Percentiles rank a stretch among this genome's conserved stretches.
Evolutionary conservation across 176 grass and related monocot species (phyloP).

Genomic region (Bolboschoenus planiculmis): DNA sequence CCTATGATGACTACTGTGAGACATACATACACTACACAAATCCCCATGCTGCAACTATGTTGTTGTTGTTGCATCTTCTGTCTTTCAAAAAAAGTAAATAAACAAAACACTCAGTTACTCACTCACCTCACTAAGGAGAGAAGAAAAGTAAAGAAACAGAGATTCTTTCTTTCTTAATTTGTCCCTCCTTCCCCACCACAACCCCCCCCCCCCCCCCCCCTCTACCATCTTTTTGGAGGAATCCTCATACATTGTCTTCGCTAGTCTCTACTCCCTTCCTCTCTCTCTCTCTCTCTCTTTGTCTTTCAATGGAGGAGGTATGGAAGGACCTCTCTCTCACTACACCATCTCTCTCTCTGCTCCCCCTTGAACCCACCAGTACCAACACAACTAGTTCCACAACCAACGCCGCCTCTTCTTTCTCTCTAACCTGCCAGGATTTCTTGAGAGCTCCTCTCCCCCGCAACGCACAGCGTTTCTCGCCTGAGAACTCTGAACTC

Average conservation of each 20-base stretch:
- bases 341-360: slow-evolving; percentile 7
- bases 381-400: background rate
- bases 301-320: slow-evolving; percentile 18
- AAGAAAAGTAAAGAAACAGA: background rate
- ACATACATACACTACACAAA: too few relatives aligned
- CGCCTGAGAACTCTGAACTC: background rate
- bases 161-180: slow-evolving; percentile 5
- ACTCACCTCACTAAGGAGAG: background rate
- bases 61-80: background rate
- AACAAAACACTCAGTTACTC: too few relatives aligned
- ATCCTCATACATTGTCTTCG: background rate
- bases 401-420: background rate
- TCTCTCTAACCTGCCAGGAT: background rate
- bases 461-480: background rate
- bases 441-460: background rate
- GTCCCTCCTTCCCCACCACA: background rate
- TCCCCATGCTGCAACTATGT: background rate
- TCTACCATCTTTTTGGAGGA: background rate
- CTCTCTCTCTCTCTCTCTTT: background rate
- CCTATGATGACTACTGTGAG: background rate
- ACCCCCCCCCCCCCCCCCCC: background rate
- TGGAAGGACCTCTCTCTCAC: slow-evolving; percentile 12
- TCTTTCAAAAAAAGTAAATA: background rate
- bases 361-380: background rate
- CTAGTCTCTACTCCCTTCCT: too few relatives aligned